These are phyloP conservation scores for Kluyveromyces sp. DNA, from an alignment of 1,139 yeast species.

Conservation along the genomic window DNA sequence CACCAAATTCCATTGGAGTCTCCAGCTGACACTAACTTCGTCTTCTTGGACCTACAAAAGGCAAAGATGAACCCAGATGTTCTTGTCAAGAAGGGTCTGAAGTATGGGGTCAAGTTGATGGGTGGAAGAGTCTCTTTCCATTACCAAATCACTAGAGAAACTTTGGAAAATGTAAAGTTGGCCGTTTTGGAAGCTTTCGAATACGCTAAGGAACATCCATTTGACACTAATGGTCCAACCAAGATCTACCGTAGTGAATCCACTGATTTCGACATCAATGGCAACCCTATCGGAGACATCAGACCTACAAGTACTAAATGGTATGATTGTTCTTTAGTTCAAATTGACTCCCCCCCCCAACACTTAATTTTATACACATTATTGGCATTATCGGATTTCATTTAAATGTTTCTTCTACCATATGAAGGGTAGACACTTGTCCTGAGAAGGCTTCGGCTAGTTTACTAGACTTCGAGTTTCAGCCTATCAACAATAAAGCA, in stretches of 20 bases:
- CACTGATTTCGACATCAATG: constrained; percentile 27
- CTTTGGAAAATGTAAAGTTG: constrained; percentile 56
- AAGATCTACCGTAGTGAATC: constrained; percentile 35
- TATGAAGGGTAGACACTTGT: constrained; percentile 6
- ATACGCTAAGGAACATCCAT: constrained; percentile 39
- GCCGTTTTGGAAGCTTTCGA: constrained; percentile 54
- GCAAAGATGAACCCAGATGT: constrained; percentile 53
- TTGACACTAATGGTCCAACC: constrained; percentile 34
- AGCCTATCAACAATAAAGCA: background rate
- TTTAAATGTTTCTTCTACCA: constrained; percentile 5
- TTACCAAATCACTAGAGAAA: constrained; percentile 62
- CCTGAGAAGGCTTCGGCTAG: background rate
- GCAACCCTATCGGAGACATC: constrained; percentile 25
- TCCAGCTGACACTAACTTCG: constrained; percentile 84
- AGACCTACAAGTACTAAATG: constrained; percentile 26
- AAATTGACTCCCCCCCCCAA: background rate
- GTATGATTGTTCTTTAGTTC: background rate
- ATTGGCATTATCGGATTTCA: constrained; percentile 8
- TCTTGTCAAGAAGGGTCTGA: constrained; percentile 48
- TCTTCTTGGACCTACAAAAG: constrained; percentile 59
- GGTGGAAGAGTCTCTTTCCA: constrained; percentile 82
- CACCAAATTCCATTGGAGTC: constrained; percentile 52
- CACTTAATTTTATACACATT: constrained; percentile 5
- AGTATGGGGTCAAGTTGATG: constrained; percentile 58
- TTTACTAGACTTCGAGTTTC: background rate